Base-by-base conservation (phyloP, 1,284 basidiomycete genomes). In the Trichosporon asahii region DNA sequence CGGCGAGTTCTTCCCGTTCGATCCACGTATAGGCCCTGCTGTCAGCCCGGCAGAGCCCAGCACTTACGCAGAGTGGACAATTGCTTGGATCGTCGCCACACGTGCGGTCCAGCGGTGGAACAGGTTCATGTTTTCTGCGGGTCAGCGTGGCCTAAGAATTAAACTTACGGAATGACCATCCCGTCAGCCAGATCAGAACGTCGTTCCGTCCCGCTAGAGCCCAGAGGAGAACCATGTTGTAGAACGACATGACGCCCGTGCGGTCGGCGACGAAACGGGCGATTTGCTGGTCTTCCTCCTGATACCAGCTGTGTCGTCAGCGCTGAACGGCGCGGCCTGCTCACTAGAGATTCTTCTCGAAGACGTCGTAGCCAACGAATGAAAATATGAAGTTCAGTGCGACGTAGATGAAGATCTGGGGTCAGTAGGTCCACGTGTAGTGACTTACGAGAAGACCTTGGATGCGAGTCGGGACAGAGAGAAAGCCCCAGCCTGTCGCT, bases 361-460 rank as follows among this genome's bases (percentile, higher is more conserved):
- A 79, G 88, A 89, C 55, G 83, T 93, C 66, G 79, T 88, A 76
- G 80, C 86, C 72, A 75, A 83, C 61, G 83, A 83, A 70, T 76
- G 82, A 27, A 80, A 84, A 76, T 37, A 76, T 49, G 46, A 76
- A 14, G 70, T 78, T 76, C 55, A 76, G 40, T 0, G 66, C 65
- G 27, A 76, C 67, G 65, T 76, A 78, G 15, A 60, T 21, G 64
- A 73, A 73, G 73, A 78, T 70, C 77, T 78, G 64, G 14, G 0
- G 31, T 11, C 0, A 23, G 37, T 14, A 3, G 6, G 6, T 15
- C 5, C 14, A 11, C n/a, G 15, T 4, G 9, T 7, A 1, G 9
- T 68, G 64, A 71, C 74, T 66, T 37, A 78, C 77, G 27, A 71
- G 65, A 53, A 74, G 44, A 3, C 69, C 70, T 60, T 78, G 73